phyloP scores from a whole-genome alignment of 228 moss, liverwort and hornwort species.

The Sphagnum fallax region DNA sequence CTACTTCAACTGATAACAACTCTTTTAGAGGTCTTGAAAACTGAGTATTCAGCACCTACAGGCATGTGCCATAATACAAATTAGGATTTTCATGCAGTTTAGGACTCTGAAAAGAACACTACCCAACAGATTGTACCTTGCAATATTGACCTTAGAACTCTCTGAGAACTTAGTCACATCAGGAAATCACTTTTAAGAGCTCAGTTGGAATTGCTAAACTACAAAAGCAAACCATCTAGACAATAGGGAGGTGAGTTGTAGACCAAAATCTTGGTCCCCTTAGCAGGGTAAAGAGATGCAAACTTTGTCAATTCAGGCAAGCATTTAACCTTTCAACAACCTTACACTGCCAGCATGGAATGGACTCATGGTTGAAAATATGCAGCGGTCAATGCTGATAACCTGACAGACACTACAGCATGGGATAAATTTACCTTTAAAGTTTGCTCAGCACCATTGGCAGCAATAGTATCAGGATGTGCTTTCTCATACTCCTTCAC shows the following conservation, averaged over 20 bases:
- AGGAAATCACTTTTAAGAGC: no score
- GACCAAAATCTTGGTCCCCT: neutral
- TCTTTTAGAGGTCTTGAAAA: constrained; percentile 59
- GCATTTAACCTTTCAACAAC: neutral
- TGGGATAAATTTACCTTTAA: constrained; percentile 29
- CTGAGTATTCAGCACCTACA: constrained; percentile 54
- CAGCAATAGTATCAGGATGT: constrained; percentile 64
- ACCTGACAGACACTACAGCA: no score
- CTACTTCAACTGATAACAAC: constrained; percentile 34
- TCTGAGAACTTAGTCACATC: no score
- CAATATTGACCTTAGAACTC: no score
- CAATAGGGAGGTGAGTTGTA: no score
- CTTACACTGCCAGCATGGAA: neutral
- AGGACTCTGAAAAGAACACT: no score
- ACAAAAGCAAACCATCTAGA: no score
- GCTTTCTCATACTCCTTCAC: constrained; percentile 64
- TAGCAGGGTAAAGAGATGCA: neutral
- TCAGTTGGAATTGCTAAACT: no score
- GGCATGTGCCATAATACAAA: neutral
- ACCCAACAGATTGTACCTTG: no score
- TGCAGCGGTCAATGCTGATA: no score
- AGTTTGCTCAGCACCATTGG: constrained; percentile 56
- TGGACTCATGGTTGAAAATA: no score
- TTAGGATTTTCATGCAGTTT: neutral
- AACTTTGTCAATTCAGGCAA: neutral